A percentile compares a stretch with the other conserved stretches of the same genome.
Evolutionary conservation across 2,329 filamentous ascomycete genomes (phyloP).

Genomic region (Immersiporthe knoxdaviesiana): DNA sequence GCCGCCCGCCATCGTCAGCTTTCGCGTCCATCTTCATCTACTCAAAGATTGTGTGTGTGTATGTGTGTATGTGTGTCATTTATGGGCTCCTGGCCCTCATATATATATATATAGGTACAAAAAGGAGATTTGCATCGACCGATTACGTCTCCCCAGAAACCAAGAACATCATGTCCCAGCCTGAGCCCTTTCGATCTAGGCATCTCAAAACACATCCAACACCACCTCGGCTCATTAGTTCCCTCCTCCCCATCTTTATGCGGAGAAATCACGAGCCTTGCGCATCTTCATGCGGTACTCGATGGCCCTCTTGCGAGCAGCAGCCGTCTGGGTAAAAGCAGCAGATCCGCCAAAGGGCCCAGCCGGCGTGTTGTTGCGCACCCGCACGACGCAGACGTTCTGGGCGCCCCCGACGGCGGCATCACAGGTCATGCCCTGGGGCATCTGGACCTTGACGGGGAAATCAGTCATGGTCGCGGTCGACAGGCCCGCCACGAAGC

Average conservation of each 20-base stretch:
- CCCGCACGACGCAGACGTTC: constrained; percentile 67
- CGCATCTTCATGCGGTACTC: constrained; percentile 51
- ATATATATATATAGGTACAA: too few species aligned
- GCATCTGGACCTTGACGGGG: constrained; percentile 67
- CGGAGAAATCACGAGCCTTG: constrained; percentile 20
- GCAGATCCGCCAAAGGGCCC: constrained; percentile 70
- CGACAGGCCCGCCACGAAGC: constrained; percentile 57
- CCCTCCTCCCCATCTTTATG: constrained; percentile 10
- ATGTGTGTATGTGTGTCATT: too few species aligned
- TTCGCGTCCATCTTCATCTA: too few species aligned
- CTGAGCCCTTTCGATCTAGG: neutral
- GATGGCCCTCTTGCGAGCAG: constrained; percentile 67
- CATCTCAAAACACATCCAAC: neutral
- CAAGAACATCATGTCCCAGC: too few species aligned
- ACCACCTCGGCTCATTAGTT: neutral
- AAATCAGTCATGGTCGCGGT: constrained; percentile 63
- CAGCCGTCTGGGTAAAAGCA: constrained; percentile 64
- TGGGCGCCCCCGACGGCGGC: constrained; percentile 60
- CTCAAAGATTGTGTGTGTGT: neutral
- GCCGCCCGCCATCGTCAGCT: too few species aligned
- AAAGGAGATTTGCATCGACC: too few species aligned
- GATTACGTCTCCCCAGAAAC: too few species aligned
- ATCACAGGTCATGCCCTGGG: constrained; percentile 67
- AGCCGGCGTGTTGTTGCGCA: constrained; percentile 64
- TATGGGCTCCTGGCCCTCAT: too few species aligned